phyloP scores from a whole-genome alignment of 306 rosid genomes.

The Calophaca sinica region DNA sequence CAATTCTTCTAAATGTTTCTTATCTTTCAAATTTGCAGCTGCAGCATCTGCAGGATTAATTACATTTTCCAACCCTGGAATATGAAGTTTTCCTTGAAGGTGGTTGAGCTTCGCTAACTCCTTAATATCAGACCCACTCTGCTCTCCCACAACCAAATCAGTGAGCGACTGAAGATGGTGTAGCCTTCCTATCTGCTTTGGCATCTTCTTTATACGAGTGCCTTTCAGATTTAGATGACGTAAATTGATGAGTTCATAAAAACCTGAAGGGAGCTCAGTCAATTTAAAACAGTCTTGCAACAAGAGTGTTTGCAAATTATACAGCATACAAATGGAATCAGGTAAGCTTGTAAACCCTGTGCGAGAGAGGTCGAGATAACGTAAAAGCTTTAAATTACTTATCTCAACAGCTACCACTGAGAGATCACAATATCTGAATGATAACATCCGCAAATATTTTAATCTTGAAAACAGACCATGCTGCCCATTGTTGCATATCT shows the following conservation, averaged over 20 bases:
- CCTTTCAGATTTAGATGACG: constrained; percentile 24
- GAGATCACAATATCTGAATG: background rate
- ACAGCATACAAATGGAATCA: constrained; percentile 37
- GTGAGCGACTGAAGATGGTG: background rate
- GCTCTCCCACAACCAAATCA: background rate
- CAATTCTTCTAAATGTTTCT: constrained; percentile 27
- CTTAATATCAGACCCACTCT: background rate
- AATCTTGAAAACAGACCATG: background rate
- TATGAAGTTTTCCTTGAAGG: constrained; percentile 28
- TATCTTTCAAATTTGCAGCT: constrained; percentile 33
- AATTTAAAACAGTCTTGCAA: background rate
- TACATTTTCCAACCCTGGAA: background rate
- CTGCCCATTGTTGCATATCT: background rate
- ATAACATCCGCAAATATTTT: constrained; percentile 3
- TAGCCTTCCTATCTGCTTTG: background rate
- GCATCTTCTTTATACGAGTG: background rate
- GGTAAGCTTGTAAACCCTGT: constrained; percentile 13
- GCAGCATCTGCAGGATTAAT: background rate
- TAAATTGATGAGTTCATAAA: constrained; percentile 31
- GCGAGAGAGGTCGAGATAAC: constrained; percentile 8
- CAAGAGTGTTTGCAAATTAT: constrained; percentile 43
- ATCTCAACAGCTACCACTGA: background rate
- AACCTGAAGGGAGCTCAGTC: constrained; percentile 13
- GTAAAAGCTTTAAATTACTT: constrained; percentile 36
- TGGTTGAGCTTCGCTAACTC: constrained; percentile 15